Percentiles rank a stretch among this genome's conserved stretches.
Evolutionary conservation across 306 rosid species (phyloP).

Genomic region (Amphicarpaea edgeworthii): DNA sequence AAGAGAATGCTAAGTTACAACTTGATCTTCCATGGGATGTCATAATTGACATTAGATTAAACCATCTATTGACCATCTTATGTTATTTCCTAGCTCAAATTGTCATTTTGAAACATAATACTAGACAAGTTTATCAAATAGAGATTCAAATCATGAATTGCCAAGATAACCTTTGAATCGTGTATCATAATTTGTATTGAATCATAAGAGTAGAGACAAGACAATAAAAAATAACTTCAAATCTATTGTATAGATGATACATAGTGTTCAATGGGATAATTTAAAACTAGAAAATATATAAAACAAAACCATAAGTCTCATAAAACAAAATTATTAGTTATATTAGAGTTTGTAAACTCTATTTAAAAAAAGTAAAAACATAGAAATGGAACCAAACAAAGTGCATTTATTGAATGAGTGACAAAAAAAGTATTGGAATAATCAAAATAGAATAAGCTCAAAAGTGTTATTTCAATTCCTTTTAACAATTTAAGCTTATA

Average conservation of each 20-base stretch:
- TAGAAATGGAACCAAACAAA: not conserved
- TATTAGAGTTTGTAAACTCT: not conserved
- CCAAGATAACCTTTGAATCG: not conserved
- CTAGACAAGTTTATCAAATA: not conserved
- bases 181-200: not conserved
- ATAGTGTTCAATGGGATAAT: not conserved
- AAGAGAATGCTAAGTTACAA: constrained; percentile 1
- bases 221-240: not conserved
- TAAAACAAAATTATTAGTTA: not conserved
- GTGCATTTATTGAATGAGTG: too few relatives aligned
- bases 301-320: not conserved
- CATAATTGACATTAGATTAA: constrained; percentile 12
- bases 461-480: not conserved
- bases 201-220: not conserved
- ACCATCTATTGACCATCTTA: not conserved
- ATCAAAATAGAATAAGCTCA: not conserved
- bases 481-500: not conserved
- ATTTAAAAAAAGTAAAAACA: not conserved
- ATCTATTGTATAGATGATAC: not conserved
- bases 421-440: not conserved
- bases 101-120: constrained; percentile 32
- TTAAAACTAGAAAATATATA: not conserved
- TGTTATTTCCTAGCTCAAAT: constrained; percentile 6
- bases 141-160: not conserved
- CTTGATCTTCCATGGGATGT: not conserved